A percentile compares a stretch with the other conserved stretches of the same genome.
These are phyloP conservation scores for Alternaria burnsii DNA, from an alignment of 2,329 filamentous ascomycete species.

Conservation along the genomic window DNA sequence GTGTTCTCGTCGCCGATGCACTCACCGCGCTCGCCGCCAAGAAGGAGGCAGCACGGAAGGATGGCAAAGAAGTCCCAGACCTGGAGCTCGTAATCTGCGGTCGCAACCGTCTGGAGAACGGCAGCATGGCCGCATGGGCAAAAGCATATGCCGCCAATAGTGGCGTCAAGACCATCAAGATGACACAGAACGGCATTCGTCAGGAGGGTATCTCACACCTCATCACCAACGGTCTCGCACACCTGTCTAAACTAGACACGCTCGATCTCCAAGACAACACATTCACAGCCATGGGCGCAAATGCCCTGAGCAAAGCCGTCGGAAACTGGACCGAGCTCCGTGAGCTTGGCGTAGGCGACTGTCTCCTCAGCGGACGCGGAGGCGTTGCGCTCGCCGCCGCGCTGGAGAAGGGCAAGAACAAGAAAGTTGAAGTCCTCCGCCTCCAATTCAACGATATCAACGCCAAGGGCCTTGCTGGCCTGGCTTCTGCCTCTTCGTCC, in stretches of 20 bases:
- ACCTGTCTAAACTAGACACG: slow-evolving; percentile 73
- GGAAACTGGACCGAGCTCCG: slow-evolving; percentile 76
- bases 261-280: slow-evolving; percentile 98
- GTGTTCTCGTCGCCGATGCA: slow-evolving; percentile 87
- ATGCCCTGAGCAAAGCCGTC: slow-evolving; percentile 78
- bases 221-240: slow-evolving; percentile 77
- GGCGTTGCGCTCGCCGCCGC: slow-evolving; percentile 76
- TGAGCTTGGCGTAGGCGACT: slow-evolving; percentile 91
- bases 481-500: slow-evolving; percentile 71
- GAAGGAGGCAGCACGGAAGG: slow-evolving; percentile 79
- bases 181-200: slow-evolving; percentile 98
- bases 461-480: slow-evolving; percentile 72
- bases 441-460: slow-evolving; percentile 97
- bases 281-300: slow-evolving; percentile 83
- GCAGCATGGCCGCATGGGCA: slow-evolving; percentile 95
- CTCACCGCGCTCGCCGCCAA: slow-evolving; percentile 82
- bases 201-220: slow-evolving; percentile 89
- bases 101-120: slow-evolving; percentile 93
- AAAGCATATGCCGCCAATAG: slow-evolving; percentile 82
- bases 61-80: slow-evolving; percentile 76
- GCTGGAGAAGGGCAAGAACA: slow-evolving; percentile 77
- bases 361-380: slow-evolving; percentile 80
- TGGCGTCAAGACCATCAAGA: slow-evolving; percentile 85
- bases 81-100: slow-evolving; percentile 98
- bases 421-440: slow-evolving; percentile 79